phyloP scores from a whole-genome alignment of 305 asterid species.

The Rubia tinctorum region DNA sequence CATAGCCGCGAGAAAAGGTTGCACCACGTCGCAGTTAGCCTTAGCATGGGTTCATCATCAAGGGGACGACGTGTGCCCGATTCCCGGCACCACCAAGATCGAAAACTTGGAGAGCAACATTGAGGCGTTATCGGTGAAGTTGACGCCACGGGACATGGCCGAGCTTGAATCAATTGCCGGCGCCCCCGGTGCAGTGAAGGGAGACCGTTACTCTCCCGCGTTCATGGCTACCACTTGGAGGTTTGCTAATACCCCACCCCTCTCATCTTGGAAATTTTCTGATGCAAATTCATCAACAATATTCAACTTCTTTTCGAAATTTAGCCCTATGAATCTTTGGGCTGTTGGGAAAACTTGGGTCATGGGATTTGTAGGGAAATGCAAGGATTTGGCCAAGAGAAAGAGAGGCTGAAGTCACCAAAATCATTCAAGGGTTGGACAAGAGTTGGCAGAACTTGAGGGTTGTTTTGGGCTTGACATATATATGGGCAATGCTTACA shows the following conservation, averaged over 20 bases:
- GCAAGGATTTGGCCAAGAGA: not conserved
- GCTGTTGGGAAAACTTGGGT: not conserved
- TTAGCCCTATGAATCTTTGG: not conserved
- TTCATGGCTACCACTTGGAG: slow-evolving; percentile 9
- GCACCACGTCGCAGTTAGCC: slow-evolving; percentile 24
- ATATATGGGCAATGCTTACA: too few relatives aligned
- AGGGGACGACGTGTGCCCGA: slow-evolving; percentile 17
- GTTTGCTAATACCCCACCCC: slow-evolving; percentile 18
- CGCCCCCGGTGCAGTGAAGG: slow-evolving; percentile 16
- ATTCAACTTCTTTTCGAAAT: not conserved
- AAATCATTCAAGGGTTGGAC: not conserved
- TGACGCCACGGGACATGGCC: not conserved
- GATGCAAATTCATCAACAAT: not conserved
- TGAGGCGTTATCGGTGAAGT: slow-evolving; percentile 11
- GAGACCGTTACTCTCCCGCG: slow-evolving; percentile 13
- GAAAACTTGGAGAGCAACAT: slow-evolving; percentile 8
- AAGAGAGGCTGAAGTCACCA: not conserved
- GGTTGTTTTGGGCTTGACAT: too few relatives aligned
- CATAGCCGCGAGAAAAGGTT: slow-evolving; percentile 16
- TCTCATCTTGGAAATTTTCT: slow-evolving; percentile 16
- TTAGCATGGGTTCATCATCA: slow-evolving; percentile 23
- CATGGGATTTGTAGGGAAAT: not conserved
- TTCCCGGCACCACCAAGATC: slow-evolving; percentile 21
- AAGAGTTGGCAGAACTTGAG: not conserved
- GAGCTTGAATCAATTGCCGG: slow-evolving; percentile 13